Conservation (phyloP, 2,329 filamentous ascomycete species). For the Phialophora macrospora region DNA sequence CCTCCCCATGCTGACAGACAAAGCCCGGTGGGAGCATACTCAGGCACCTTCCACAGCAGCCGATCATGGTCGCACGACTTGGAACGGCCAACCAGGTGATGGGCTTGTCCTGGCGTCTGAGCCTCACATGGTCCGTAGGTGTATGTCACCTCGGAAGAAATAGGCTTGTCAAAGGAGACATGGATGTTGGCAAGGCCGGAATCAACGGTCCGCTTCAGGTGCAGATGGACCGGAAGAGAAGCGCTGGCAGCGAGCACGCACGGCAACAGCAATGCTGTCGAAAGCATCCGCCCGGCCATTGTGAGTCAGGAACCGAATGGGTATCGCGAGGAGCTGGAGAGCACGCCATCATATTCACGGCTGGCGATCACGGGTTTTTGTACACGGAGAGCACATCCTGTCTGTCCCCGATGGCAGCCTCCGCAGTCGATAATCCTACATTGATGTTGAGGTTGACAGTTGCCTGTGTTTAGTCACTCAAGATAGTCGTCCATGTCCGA, state of each 20-base stretch:
- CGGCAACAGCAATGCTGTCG: constrained; percentile 17
- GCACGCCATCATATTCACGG: background rate
- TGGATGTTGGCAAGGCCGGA: constrained; percentile 31
- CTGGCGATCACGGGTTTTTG: constrained; percentile 10
- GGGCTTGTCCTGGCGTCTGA: constrained; percentile 26
- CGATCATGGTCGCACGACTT: constrained; percentile 27
- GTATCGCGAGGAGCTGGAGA: background rate
- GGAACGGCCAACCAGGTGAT: constrained; percentile 27
- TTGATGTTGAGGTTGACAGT: background rate
- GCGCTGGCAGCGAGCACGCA: constrained; percentile 16
- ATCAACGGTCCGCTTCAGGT: constrained; percentile 29
- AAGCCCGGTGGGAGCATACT: constrained; percentile 20
- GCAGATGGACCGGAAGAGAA: constrained; percentile 24
- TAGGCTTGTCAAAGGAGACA: constrained; percentile 18
- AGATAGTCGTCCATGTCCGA: constrained; percentile 26
- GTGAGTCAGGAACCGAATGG: background rate
- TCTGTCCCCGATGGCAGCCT: background rate
- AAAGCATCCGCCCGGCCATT: constrained; percentile 17
- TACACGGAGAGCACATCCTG: background rate
- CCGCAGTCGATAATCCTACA: background rate
- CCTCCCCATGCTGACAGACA: constrained; percentile 30
- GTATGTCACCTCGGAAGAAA: constrained; percentile 21
- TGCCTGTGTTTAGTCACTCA: constrained; percentile 2
- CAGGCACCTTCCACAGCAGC: constrained; percentile 29
- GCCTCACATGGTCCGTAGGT: constrained; percentile 30